phyloP scores from a whole-genome alignment of 1,284 basidiomycete genomes.

The Apiotrichum veenhuisii region DNA sequence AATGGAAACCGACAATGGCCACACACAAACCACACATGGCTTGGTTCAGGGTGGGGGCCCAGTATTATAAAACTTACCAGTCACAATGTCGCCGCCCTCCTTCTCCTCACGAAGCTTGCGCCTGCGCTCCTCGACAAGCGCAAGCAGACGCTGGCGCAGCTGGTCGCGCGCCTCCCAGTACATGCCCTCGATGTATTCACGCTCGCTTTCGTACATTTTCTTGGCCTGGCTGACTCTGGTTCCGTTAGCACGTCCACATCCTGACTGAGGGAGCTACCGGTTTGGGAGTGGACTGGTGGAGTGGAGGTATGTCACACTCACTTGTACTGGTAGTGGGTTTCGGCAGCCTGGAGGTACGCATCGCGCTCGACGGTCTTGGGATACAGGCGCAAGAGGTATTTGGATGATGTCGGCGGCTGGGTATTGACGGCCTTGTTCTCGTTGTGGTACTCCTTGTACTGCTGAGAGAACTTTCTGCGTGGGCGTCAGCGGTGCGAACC shows the following conservation, averaged over 20 bases:
- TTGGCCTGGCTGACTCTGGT: conserved; percentile 37
- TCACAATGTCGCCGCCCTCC: conserved; percentile 52
- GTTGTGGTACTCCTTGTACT: conserved; percentile 47
- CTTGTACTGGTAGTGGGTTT: conserved; percentile 52
- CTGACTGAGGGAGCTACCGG: background rate
- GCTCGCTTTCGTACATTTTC: conserved; percentile 52
- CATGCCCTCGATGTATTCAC: conserved; percentile 52
- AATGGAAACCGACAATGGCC: too few species aligned
- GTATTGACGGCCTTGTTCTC: conserved; percentile 46
- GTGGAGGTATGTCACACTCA: conserved; percentile 24
- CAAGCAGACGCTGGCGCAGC: conserved; percentile 49
- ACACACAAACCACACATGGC: background rate
- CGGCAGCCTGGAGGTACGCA: conserved; percentile 49
- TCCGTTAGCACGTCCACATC: conserved; percentile 2
- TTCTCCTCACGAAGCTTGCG: conserved; percentile 54
- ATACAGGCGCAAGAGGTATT: conserved; percentile 52
- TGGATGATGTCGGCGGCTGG: conserved; percentile 50
- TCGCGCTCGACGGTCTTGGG: conserved; percentile 52
- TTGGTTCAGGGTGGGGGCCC: too few species aligned
- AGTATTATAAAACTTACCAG: conserved; percentile 44
- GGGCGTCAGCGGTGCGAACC: too few species aligned
- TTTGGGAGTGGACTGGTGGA: background rate
- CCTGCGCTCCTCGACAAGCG: conserved; percentile 53
- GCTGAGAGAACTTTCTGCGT: conserved; percentile 48
- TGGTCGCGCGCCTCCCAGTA: conserved; percentile 50